Percentiles rank a stretch among this genome's conserved stretches.
Evolutionary conservation across 805 yeast genomes (phyloP).

Genomic region (Saccharomycopsis fibuligera): DNA sequence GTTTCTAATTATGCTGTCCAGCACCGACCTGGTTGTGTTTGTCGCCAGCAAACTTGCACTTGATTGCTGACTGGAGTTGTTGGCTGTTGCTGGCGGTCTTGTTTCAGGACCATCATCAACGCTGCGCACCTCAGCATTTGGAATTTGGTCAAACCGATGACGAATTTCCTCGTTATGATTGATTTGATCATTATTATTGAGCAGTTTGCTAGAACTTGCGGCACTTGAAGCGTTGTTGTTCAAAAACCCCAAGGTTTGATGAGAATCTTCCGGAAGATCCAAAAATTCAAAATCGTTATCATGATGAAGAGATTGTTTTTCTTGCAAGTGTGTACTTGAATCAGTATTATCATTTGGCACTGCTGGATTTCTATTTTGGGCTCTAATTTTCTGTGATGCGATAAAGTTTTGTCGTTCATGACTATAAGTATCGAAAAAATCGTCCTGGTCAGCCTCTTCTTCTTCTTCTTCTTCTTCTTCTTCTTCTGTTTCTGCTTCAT

Average conservation of each 20-base stretch:
- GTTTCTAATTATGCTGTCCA: neutral
- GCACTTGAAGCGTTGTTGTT: neutral
- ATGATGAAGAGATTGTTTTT: no score
- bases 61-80: no score
- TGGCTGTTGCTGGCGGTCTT: no score
- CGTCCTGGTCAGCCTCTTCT: neutral
- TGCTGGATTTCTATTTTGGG: no score
- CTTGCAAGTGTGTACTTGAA: neutral
- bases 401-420: no score
- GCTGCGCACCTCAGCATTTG: no score
- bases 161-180: no score
- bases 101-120: no score
- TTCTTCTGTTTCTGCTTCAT: neutral
- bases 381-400: no score
- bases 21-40: neutral
- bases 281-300: slow-evolving; percentile 3
- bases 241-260: neutral
- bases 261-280: neutral
- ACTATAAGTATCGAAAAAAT: neutral
- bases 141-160: neutral
- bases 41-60: no score
- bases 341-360: no score
- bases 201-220: neutral
- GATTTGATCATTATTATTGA: neutral
- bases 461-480: neutral